A percentile compares a stretch with the other conserved stretches of the same genome.
These are phyloP conservation scores for Kwoniella botswanensis DNA, from an alignment of 768 basidiomycete genomes.

Conservation along the genomic window DNA sequence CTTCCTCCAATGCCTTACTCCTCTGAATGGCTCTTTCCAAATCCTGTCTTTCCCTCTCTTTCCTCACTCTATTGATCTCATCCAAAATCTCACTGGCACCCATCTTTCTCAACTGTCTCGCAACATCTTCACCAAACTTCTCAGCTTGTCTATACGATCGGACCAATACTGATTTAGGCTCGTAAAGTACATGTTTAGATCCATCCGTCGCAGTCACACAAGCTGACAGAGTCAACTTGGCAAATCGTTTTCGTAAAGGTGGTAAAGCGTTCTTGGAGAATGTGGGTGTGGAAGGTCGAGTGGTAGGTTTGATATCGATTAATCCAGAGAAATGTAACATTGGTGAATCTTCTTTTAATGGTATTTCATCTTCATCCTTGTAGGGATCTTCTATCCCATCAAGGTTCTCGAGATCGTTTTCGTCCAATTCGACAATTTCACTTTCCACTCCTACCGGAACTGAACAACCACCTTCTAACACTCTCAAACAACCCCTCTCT, in stretches of 20 bases:
- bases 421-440: constrained; percentile 56
- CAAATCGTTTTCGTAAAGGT: constrained; percentile 30
- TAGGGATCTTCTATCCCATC: constrained; percentile 24
- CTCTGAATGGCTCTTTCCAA: constrained; percentile 14
- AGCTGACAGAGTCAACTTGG: constrained; percentile 69
- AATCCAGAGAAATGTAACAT: constrained; percentile 45
- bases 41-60: constrained; percentile 26
- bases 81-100: constrained; percentile 83
- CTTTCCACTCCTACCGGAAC: constrained; percentile 88
- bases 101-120: constrained; percentile 66
- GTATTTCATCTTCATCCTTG: constrained; percentile 9
- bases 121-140: constrained; percentile 70
- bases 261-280: constrained; percentile 15
- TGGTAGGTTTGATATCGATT: constrained; percentile 11
- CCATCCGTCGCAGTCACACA: constrained; percentile 87
- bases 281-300: constrained; percentile 18
- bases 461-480: constrained; percentile 94
- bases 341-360: constrained; percentile 35
- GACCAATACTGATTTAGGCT: constrained; percentile 64
- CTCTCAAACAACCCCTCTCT: constrained; percentile 85
- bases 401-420: constrained; percentile 9
- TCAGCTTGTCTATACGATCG: constrained; percentile 68
- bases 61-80: constrained; percentile 74
- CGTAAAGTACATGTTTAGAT: constrained; percentile 70
- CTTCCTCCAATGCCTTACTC: constrained; percentile 12